Evolutionary conservation across 768 basidiomycete species (phyloP), one percentile per base, ranked within the genome.

Genomic region (Hortiboletus campestris): DNA sequence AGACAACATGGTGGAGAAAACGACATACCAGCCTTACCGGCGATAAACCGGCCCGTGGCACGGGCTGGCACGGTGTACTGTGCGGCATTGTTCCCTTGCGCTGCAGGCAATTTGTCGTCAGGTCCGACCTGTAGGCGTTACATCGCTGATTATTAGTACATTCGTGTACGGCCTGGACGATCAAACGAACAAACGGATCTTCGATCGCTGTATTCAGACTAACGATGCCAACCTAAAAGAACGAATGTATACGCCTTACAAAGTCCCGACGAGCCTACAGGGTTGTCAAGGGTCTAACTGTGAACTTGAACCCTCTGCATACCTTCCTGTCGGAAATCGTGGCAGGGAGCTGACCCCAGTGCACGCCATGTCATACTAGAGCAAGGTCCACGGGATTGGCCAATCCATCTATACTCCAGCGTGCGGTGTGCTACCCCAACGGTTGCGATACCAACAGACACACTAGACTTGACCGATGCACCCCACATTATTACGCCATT

Each of bases 211-310:
- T 88, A 61, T 74, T 25, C 25, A 6, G 89, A 0, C 84, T 91
- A 89, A 91, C 91, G 42, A 94, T 89, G 0, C 91, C 92, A 1
- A 87, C 89, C 91, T 91, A 39, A 9, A 38, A 39, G 14, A 46
- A 29, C 4, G 44, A 25, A 51, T 6, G 17, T 17, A 19, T 10
- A 13, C 32, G 32, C 31, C 10, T 32, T 25, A 4, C 25, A 25
- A 25, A 25, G 25, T 6, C 6, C 25, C 25, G 25, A 25, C 25
- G 25, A 25, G 25, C 25, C 25, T 25, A 25, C 25, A 25, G 25
- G 4, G 25, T 6, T 6, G 25, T 25, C 6, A 25, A 25, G 25
- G 4, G 25, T 25, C 25, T 25, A 6, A 25, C 25, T 25, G 2
- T 6, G 25, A 6, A 25, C 25, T 3, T 6, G 25, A 6, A 25